Conservation (phyloP, 2,329 filamentous ascomycete species). For the Calonectria honghensis region DNA sequence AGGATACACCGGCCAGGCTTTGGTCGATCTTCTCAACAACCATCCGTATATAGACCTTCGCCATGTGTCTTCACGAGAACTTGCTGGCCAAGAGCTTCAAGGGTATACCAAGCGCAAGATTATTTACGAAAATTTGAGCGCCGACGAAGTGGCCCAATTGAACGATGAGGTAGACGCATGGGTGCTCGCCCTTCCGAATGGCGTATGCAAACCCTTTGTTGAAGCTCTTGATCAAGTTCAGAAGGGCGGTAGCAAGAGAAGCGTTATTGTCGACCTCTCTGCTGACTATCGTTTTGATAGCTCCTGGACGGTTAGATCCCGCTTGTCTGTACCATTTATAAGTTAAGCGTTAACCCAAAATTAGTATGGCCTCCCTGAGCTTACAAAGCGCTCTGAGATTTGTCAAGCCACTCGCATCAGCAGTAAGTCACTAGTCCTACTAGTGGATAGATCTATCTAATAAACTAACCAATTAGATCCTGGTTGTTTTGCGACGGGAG, state of each 20-base stretch:
- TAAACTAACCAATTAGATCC: no score
- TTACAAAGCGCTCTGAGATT: no score
- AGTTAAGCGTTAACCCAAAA: no score
- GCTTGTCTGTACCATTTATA: no score
- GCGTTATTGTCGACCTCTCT: constrained; percentile 93
- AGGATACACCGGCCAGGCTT: constrained; percentile 94
- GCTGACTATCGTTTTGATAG: constrained; percentile 84
- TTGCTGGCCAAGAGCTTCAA: constrained; percentile 89
- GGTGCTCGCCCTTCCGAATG: constrained; percentile 98
- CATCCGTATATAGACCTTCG: constrained; percentile 93
- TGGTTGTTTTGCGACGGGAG: no score
- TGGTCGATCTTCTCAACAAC: constrained; percentile 89
- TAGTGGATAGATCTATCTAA: no score
- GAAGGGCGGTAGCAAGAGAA: constrained; percentile 72
- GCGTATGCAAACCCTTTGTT: constrained; percentile 94
- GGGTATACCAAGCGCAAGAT: constrained; percentile 95
- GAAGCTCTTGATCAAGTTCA: constrained; percentile 87
- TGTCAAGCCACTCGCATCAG: no score
- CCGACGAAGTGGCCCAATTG: constrained; percentile 91
- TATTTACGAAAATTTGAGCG: constrained; percentile 90
- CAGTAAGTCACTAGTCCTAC: no score
- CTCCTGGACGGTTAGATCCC: no score
- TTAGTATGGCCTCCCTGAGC: no score
- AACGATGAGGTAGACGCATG: constrained; percentile 93
- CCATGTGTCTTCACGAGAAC: constrained; percentile 94